A percentile compares a stretch with the other conserved stretches of the same genome.
Evolutionary conservation across 139 green algal species (phyloP).

Genomic region (Chlamydomonas schloesseri): DNA sequence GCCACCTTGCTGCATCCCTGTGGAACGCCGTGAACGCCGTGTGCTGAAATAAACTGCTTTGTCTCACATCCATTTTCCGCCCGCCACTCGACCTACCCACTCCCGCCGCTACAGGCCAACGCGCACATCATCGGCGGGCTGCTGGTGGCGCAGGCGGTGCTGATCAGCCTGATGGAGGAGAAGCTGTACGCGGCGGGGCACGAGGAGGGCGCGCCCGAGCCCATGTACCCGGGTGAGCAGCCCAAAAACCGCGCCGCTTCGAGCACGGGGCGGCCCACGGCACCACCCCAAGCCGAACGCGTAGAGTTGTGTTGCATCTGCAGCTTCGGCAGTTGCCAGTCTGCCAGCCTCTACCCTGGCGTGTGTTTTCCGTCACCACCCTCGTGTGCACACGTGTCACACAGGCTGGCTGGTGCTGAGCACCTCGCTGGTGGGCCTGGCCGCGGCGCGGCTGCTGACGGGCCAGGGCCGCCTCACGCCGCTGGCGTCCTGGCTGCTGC

Average conservation of each 20-base stretch:
- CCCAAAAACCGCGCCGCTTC: no score
- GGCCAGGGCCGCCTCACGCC: slow-evolving; percentile 36
- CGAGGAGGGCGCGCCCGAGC: slow-evolving; percentile 48
- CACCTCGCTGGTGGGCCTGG: slow-evolving; percentile 83
- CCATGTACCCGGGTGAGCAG: slow-evolving; percentile 85
- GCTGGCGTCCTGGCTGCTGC: slow-evolving; percentile 56
- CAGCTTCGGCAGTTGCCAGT: no score
- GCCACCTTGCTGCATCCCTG: background rate
- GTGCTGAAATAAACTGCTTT: no score
- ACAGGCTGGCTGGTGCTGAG: slow-evolving; percentile 84
- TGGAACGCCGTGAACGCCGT: no score
- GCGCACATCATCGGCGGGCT: slow-evolving; percentile 50
- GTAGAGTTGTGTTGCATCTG: no score
- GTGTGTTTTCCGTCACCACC: no score
- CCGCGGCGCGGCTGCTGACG: slow-evolving; percentile 55
- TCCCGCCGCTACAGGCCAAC: slow-evolving; percentile 20
- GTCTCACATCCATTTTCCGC: no score
- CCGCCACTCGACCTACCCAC: no score
- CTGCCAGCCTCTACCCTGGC: no score
- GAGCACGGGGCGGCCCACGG: no score
- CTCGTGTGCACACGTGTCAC: no score
- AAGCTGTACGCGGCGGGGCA: slow-evolving; percentile 55
- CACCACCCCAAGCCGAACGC: no score
- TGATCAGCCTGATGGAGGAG: slow-evolving; percentile 86
- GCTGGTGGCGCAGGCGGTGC: slow-evolving; percentile 67